These are phyloP conservation scores for Ensete glaucum DNA, from an alignment of 176 grass and related monocot genomes.

Conservation along the genomic window DNA sequence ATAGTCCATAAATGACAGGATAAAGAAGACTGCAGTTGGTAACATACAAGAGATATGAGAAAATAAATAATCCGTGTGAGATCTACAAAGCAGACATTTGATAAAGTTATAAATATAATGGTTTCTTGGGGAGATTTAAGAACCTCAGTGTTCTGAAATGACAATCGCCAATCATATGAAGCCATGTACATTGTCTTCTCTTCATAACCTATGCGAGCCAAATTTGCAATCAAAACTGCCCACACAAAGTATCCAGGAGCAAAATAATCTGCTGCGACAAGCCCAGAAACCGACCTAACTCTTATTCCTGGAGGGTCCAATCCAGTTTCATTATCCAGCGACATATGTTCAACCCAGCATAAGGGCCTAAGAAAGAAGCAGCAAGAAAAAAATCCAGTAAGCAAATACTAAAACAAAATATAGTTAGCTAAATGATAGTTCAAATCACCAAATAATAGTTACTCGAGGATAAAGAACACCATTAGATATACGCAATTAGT, in stretches of 20 bases:
- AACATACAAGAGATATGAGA: background rate
- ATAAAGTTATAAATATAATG: background rate
- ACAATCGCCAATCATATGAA: conserved; percentile 97
- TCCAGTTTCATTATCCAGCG: conserved; percentile 95
- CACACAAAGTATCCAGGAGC: conserved; percentile 99
- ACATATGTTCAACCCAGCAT: conserved; percentile 99
- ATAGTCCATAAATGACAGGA: background rate
- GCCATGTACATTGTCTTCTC: conserved; percentile 99
- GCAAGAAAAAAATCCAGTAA: no score
- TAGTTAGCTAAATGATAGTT: no score
- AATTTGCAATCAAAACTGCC: conserved; percentile 96
- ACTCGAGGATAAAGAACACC: no score
- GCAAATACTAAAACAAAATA: no score
- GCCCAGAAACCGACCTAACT: conserved; percentile 75
- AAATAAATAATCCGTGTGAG: background rate
- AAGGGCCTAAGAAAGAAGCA: conserved; percentile 46
- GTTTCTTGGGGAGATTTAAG: background rate
- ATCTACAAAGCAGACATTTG: background rate
- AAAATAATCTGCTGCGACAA: conserved; percentile 97
- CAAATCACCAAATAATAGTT: no score
- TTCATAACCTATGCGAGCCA: conserved; percentile 96
- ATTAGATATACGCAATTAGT: no score
- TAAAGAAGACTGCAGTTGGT: background rate
- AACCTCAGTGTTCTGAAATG: conserved; percentile 98
- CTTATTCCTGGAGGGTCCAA: conserved; percentile 85